Evolutionary conservation across 495 filamentous ascomycete species (phyloP).

Genomic region (Aspergillus panamensis): DNA sequence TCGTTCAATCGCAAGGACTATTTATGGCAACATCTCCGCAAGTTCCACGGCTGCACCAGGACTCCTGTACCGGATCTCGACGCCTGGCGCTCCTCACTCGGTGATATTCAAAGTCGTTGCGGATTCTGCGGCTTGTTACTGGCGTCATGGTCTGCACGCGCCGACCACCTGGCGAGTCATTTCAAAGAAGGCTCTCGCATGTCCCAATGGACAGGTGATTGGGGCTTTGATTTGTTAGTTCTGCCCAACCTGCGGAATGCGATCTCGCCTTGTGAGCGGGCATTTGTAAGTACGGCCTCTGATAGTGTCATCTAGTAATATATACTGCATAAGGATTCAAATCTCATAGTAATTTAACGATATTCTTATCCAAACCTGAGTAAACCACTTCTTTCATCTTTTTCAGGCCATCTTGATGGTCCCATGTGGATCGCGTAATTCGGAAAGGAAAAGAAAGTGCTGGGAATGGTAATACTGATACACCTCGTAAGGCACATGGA

Average conservation of each 20-base stretch:
- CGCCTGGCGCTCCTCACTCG: slow-evolving; percentile 59
- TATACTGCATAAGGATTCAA: not conserved
- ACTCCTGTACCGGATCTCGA: slow-evolving; percentile 60
- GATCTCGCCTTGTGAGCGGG: slow-evolving; percentile 10
- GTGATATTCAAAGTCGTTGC: slow-evolving; percentile 62
- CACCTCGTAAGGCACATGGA: not conserved
- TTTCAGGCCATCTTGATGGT: not conserved
- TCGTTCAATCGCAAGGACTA: slow-evolving; percentile 86
- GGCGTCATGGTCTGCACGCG: slow-evolving; percentile 58
- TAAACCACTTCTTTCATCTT: not conserved
- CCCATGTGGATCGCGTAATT: not conserved
- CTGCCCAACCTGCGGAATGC: slow-evolving; percentile 60
- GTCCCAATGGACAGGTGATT: slow-evolving; percentile 69
- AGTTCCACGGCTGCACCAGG: slow-evolving; percentile 66
- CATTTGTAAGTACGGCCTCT: not conserved
- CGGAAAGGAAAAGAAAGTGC: not conserved
- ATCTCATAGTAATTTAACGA: no score
- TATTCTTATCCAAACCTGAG: no score
- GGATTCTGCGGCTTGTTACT: slow-evolving; percentile 65
- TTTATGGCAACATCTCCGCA: slow-evolving; percentile 72
- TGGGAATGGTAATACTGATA: slow-evolving; percentile 12
- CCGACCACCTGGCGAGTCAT: slow-evolving; percentile 65
- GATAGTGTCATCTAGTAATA: not conserved
- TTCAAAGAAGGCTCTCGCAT: slow-evolving; percentile 65
- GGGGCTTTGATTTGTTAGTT: slow-evolving; percentile 62